Conservation (phyloP, 2,329 filamentous ascomycete species). For the Fusarium sp. region DNA sequence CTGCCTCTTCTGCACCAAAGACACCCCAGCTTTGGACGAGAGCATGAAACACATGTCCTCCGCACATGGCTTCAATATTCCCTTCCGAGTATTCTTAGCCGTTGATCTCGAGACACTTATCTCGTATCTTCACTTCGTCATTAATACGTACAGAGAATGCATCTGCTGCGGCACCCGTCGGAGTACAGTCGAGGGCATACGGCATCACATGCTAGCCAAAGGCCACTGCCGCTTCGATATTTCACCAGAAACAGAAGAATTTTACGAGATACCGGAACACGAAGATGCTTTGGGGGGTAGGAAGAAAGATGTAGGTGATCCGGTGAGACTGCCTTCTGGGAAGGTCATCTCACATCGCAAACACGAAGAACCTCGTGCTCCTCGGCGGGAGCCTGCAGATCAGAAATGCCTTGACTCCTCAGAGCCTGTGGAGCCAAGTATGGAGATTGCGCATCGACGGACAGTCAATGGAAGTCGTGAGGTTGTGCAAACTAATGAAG, state of each 20-base stretch:
- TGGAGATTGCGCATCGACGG: neutral
- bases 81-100: conserved; percentile 48
- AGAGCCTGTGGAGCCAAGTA: neutral
- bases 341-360: neutral
- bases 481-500: neutral
- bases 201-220: conserved; percentile 61
- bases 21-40: conserved; percentile 16
- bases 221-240: conserved; percentile 58
- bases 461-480: neutral
- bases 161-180: conserved; percentile 57
- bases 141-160: conserved; percentile 60
- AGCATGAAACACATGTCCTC: conserved; percentile 59
- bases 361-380: neutral
- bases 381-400: rapidly evolving
- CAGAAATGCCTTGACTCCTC: rapidly evolving
- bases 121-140: conserved; percentile 57
- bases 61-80: conserved; percentile 56
- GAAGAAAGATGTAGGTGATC: rapidly evolving
- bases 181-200: conserved; percentile 53
- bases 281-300: neutral
- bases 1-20: neutral
- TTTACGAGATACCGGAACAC: conserved; percentile 23
- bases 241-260: conserved; percentile 50
- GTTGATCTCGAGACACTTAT: conserved; percentile 58
- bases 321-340: neutral